phyloP scores from a whole-genome alignment of 2,329 filamentous ascomycete species.

The Shiraia sp. region DNA sequence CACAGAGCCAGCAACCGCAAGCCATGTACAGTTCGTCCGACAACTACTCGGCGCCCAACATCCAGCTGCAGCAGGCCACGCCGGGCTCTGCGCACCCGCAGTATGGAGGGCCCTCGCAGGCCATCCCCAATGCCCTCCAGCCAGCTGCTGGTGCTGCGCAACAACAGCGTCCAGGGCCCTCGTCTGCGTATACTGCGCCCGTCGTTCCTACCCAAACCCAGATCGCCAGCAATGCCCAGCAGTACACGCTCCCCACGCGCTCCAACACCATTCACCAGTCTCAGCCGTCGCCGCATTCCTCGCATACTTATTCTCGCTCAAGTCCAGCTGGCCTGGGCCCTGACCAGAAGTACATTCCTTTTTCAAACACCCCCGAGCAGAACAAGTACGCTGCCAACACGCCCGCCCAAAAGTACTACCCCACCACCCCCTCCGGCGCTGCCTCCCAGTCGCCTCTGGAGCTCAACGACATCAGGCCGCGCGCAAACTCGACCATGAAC shows the following conservation, averaged over 20 bases:
- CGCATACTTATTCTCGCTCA: slow-evolving; percentile 74
- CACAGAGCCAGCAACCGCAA: slow-evolving; percentile 37
- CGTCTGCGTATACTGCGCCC: slow-evolving; percentile 61
- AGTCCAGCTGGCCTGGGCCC: slow-evolving; percentile 70
- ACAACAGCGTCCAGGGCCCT: slow-evolving; percentile 57
- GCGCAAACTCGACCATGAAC: slow-evolving; percentile 78
- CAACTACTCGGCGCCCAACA: slow-evolving; percentile 57
- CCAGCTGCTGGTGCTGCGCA: slow-evolving; percentile 56
- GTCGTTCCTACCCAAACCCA: slow-evolving; percentile 60
- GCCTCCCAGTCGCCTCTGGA: slow-evolving; percentile 86
- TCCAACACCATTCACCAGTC: slow-evolving; percentile 67
- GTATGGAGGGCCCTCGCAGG: slow-evolving; percentile 46
- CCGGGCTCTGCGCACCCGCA: slow-evolving; percentile 51
- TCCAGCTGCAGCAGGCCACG: slow-evolving; percentile 64
- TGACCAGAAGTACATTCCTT: slow-evolving; percentile 66
- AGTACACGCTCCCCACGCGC: slow-evolving; percentile 68
- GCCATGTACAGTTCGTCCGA: slow-evolving; percentile 56
- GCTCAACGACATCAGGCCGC: slow-evolving; percentile 86
- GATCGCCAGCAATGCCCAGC: slow-evolving; percentile 57
- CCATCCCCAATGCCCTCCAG: slow-evolving; percentile 57
- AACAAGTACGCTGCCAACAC: slow-evolving; percentile 48
- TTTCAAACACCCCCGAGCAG: slow-evolving; percentile 67
- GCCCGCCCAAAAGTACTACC: slow-evolving; percentile 64
- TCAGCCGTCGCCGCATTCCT: slow-evolving; percentile 30
- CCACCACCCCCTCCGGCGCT: slow-evolving; percentile 56